Base-by-base conservation (phyloP, 1,284 basidiomycete genomes). In the Cutaneotrichosporon cavernicola region DNA sequence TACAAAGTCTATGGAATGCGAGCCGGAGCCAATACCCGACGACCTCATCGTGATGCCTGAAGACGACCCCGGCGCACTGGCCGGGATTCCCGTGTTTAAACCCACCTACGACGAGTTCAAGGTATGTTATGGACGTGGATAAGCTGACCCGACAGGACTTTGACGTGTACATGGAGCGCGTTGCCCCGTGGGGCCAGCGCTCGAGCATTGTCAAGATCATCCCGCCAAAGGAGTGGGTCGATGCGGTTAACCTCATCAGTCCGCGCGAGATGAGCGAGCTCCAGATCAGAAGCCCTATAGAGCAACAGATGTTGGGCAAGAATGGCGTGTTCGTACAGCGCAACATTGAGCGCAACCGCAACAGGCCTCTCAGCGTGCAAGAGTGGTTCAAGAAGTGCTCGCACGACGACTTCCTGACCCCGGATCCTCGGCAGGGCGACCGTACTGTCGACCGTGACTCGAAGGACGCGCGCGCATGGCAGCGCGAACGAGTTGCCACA, bases 201-300 rank as follows among this genome's bases (percentile, higher is more conserved):
- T 92, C 91, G 70, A 93, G 94, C 22, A 95, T 97, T 65, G 89
- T 94, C 67, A 97, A 97, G 81, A 86, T 97, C 69, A 89, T 97
- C 67, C 94, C 94, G 49, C 94, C 94, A 2, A 86, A 88, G 73
- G 90, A 95, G 84, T 97, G 95, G 94, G 85, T 85, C 36, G 85
- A 88, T 60, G 79, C 87, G 2, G 81, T 96, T 22, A 90, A 91
- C 16, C 79, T 88, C 13, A 81, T 92, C 57, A 84, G 85, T 26
- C 82, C 86, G 31, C 86, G 88, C 65, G 73, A 77, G 0, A 83
- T 97, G 26, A 82, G 84, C n/a, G 74, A 84, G 11, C 87, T 96
- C 67, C 88, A 77, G 32, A 89, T 97, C 67, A 88, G 87, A 79
- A 86, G 86, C 30, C 92, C 94, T 1, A 97, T 97, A 69, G 91